Evolutionary conservation across 2,329 filamentous ascomycete species (phyloP).

Genomic region (Penicillium aurantiogriseum): DNA sequence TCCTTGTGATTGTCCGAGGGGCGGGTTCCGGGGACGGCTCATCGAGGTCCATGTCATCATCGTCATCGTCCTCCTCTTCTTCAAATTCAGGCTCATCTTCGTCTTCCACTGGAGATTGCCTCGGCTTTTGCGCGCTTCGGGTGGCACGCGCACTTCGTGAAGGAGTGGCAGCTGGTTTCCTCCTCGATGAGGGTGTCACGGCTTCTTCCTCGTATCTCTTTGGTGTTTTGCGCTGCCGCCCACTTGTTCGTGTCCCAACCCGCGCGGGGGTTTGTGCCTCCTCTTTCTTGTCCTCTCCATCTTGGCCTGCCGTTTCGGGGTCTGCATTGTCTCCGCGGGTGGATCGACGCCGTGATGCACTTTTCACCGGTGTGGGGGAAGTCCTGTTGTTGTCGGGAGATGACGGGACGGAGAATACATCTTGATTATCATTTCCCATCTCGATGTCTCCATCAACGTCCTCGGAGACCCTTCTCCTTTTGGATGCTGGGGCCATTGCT

Average conservation of each 20-base stretch:
- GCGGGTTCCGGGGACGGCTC: constrained; percentile 20
- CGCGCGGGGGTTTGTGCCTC: constrained; percentile 25
- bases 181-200: constrained; percentile 22
- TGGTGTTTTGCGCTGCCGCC: constrained; percentile 36
- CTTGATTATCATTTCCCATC: constrained; percentile 26
- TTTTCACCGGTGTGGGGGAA: constrained; percentile 14
- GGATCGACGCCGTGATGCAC: constrained; percentile 28
- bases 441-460: constrained; percentile 34
- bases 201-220: constrained; percentile 33
- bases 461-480: constrained; percentile 38
- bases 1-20: constrained; percentile 23
- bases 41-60: constrained; percentile 26
- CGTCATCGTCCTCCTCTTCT: constrained; percentile 11
- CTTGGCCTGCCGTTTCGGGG: constrained; percentile 8
- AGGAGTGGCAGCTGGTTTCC: constrained; percentile 21
- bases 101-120: constrained; percentile 13
- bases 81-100: constrained; percentile 1
- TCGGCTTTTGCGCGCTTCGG: constrained; percentile 25
- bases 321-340: constrained; percentile 12
- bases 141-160: constrained; percentile 20
- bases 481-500: constrained; percentile 36
- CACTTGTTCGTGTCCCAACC: constrained; percentile 33
- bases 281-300: constrained; percentile 10
- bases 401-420: constrained; percentile 12
- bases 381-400: constrained; percentile 20